phyloP scores from a whole-genome alignment of 2,329 filamentous ascomycete genomes.

The Cladosporium sp. region DNA sequence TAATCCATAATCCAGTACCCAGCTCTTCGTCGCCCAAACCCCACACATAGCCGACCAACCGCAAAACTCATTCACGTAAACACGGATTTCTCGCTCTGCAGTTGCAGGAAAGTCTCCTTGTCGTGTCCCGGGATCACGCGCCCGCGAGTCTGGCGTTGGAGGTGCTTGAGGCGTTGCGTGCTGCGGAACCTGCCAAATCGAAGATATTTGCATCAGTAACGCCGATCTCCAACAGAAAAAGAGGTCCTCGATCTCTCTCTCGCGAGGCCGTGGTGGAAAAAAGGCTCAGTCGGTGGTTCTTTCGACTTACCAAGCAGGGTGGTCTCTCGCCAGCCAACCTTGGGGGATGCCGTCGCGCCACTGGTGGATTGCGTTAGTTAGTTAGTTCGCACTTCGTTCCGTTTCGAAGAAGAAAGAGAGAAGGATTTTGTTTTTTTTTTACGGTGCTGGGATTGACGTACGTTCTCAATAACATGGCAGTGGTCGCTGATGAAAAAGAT shows the following conservation, averaged over 20 bases:
- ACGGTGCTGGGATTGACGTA: slow-evolving; percentile 15
- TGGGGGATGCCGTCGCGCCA: slow-evolving; percentile 39
- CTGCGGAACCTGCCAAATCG: slow-evolving; percentile 29
- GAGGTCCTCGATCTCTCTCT: no score
- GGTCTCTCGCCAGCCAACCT: slow-evolving; percentile 39
- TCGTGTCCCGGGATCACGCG: slow-evolving; percentile 40
- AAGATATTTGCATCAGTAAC: no score
- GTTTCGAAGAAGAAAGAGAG: background rate
- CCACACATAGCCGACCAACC: no score
- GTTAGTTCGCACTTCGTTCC: background rate
- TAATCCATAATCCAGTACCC: no score
- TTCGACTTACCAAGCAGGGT: slow-evolving; percentile 33
- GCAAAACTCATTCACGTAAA: slow-evolving; percentile 23
- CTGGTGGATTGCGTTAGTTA: slow-evolving; percentile 22
- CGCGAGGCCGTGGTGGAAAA: no score
- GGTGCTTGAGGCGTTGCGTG: slow-evolving; percentile 37
- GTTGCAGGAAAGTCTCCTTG: slow-evolving; percentile 34
- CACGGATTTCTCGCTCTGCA: slow-evolving; percentile 30
- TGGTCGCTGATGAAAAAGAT: slow-evolving; percentile 39
- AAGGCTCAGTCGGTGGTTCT: no score
- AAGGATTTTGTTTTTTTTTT: no score
- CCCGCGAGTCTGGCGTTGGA: slow-evolving; percentile 34
- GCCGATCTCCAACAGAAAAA: no score
- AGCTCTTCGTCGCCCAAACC: no score
- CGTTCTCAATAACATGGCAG: slow-evolving; percentile 41